Percentiles rank a stretch among this genome's conserved stretches.
These are phyloP conservation scores for Chenopodium quinoa DNA, from an alignment of 148 eudicot genomes.

Conservation along the genomic window DNA sequence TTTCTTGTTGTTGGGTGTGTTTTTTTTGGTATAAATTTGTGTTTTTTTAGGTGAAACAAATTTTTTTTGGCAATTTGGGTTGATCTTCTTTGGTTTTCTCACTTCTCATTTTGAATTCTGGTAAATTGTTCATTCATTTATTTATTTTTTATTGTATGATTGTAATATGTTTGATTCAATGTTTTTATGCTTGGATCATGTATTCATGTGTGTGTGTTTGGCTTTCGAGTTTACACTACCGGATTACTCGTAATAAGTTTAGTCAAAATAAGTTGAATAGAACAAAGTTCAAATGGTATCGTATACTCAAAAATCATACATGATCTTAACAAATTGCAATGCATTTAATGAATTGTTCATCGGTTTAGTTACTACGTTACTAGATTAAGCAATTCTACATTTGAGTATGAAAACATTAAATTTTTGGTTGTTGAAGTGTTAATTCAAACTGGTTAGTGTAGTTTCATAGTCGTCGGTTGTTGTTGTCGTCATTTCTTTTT, in stretches of 20 bases:
- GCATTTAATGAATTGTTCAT: too few species aligned
- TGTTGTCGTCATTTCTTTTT: not conserved
- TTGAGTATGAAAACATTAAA: not conserved
- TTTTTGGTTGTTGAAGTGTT: not conserved
- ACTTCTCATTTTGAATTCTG: not conserved
- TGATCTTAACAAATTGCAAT: too few species aligned
- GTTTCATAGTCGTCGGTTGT: not conserved
- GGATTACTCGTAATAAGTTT: too few species aligned
- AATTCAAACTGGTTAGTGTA: not conserved
- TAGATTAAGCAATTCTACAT: not conserved
- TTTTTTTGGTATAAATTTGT: not conserved
- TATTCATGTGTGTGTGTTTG: not conserved
- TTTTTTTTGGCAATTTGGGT: not conserved
- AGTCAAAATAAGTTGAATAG: too few species aligned
- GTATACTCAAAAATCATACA: too few species aligned
- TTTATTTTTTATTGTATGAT: not conserved
- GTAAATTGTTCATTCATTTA: not conserved
- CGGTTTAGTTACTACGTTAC: too few species aligned
- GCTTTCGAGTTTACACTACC: not conserved
- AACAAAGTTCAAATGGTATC: too few species aligned
- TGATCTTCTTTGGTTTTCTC: not conserved
- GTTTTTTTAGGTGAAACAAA: not conserved
- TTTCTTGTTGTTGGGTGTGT: not conserved
- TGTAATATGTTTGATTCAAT: slow-evolving; percentile 6
- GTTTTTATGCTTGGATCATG: not conserved